Base-by-base conservation (phyloP, 495 filamentous ascomycete genomes). In the Penicillium diatomitis region DNA sequence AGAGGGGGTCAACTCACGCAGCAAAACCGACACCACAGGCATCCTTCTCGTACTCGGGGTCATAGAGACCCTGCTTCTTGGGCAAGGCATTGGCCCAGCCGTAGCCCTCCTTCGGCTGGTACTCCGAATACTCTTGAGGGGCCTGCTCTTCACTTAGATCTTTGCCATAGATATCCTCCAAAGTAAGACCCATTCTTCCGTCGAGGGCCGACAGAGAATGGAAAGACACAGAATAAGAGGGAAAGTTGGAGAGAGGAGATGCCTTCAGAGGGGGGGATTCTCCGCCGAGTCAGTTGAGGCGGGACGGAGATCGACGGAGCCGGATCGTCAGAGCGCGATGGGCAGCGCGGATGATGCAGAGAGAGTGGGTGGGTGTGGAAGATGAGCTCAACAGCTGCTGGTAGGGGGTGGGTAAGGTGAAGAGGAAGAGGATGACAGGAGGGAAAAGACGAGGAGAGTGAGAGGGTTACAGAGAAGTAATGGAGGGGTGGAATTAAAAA, bases 21-120 rank as follows among this genome's bases (percentile, higher is more conserved):
- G 92, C 90, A 70, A 99, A 99, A 62, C 92, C 94, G 56, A 99
- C 92, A 85, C 92, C 92, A 64, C 92, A 99, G 40, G 92, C 88
- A 90, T 99, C 92, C 70, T 99, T 99, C 69, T 99, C 92, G 47
- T 92, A 83, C 61, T 84, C 82, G 46, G 92, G 92, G 68, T 97
- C 90, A 64, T 99, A 99, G 32, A 99, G 81, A 71, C 91, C 92
- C 82, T 97, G 94, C 79, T 91, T 91, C 76, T 95, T 82, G 50
- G 92, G 92, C 56, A 99, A 77, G 63, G 91, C 83, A 56, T 90
- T 86, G 46, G 92, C 92, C 92, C 92, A 99, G 65, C 94, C 96
- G 69, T 71, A 74, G 56, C 77, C 77, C 64, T 96, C 88, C 67
- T 92, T 87, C 35, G 88, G 83, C 66, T 96, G 84, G 70, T 96